Evolutionary conservation across 1,284 basidiomycete genomes (phyloP), one percentile per base, ranked within the genome.

Genomic region (Ustilago sp.): DNA sequence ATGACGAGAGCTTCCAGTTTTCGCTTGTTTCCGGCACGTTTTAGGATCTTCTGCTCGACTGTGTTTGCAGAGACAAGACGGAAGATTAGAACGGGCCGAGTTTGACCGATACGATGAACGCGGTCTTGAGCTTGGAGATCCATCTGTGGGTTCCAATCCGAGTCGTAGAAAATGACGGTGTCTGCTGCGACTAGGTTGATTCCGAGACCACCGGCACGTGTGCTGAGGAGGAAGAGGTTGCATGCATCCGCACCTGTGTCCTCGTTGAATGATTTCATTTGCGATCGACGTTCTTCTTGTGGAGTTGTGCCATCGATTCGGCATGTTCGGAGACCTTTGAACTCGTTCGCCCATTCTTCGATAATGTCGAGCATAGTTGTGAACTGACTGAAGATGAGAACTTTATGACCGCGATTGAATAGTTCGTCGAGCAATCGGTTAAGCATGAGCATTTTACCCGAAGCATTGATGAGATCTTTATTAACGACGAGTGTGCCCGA

Each of bases 391-490:
- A 99, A 99, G 38, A 98, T 87, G 35, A 99, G 88, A 0, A 98
- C 95, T 86, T 95, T 96, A 87, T 98, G 95, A 7, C 90, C 90
- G 12, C 91, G 88, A 28, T 88, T 88, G 87, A 97, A 94, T n/a
- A 99, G 87, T 63, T 92, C 94, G 50, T 91, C 91, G 2, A 99
- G 89, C 13, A 99, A 87, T 12, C 94, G 91, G 78, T 98, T 93
- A 0, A 98, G 90, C 23, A 98, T 88, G 88, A 98, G 92, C 95
- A 99, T 97, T 89, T 99, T 99, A 19, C 96, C 96, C 69, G 93
- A 95, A 0, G 91, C 91, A 57, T 92, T 91, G 52, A 95, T 91
- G 17, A 98, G 88, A 74, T 94, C 91, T 28, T 93, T 91, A 63
- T 80, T 83, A 41, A 80, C 69, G 9, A 80, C 71, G 3, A 69